Percentiles rank a stretch among this genome's conserved stretches.
Evolutionary conservation across 202 grass and related monocot genomes (phyloP).

Genomic region (Elaeis oleifera): DNA sequence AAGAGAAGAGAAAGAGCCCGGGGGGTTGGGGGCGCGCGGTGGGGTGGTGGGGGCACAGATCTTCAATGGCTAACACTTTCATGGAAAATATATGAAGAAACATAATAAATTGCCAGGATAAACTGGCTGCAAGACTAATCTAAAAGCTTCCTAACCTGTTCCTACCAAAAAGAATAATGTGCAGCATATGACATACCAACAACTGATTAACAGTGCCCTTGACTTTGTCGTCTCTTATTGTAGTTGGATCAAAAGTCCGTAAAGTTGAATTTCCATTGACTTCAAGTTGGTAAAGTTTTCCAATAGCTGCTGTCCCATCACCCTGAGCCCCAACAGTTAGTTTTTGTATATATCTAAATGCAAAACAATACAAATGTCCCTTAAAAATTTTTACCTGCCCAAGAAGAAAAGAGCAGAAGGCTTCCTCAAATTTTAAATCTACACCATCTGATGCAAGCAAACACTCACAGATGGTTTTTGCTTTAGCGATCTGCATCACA

Average conservation of each 20-base stretch:
- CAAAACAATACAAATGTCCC: slow-evolving; percentile 18
- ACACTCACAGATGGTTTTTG: slow-evolving; percentile 78
- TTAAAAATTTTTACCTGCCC: slow-evolving; percentile 60
- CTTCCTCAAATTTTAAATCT: slow-evolving; percentile 87
- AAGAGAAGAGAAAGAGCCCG: too few species aligned
- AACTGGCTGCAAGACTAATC: too few species aligned
- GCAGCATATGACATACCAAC: slow-evolving; percentile 50
- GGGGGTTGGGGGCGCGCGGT: too few species aligned
- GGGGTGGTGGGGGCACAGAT: too few species aligned
- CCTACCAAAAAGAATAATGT: too few species aligned
- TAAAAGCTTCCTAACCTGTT: too few species aligned
- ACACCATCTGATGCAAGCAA: slow-evolving; percentile 65
- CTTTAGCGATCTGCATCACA: slow-evolving; percentile 71
- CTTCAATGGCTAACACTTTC: too few species aligned
- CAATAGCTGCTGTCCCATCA: slow-evolving; percentile 46
- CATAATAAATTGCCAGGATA: too few species aligned
- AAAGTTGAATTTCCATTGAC: slow-evolving; percentile 52
- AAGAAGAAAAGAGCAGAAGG: slow-evolving; percentile 83
- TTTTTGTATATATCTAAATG: slow-evolving; percentile 7
- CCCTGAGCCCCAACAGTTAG: slow-evolving; percentile 54
- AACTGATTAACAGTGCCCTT: slow-evolving; percentile 56
- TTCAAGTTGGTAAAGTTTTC: slow-evolving; percentile 78
- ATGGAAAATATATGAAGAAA: too few species aligned
- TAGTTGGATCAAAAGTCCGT: slow-evolving; percentile 42
- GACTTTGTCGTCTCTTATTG: slow-evolving; percentile 45